Base-by-base conservation (phyloP, 2,329 filamentous ascomycete genomes). In the Epicoccum sorghinum region DNA sequence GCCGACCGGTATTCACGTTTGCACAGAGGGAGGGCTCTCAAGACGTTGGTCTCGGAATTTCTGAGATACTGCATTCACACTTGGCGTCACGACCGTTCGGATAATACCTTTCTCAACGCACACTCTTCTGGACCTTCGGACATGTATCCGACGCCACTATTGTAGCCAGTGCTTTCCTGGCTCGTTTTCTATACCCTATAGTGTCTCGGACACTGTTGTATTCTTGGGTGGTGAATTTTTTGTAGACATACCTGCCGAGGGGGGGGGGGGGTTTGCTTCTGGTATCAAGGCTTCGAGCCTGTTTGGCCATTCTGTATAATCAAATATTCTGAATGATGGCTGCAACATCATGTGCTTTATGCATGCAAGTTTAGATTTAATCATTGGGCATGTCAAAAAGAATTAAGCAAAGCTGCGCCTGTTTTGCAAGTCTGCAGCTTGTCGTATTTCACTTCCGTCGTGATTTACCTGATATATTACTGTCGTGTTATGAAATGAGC, bases 61-160 rank as follows among this genome's bases (percentile, higher is more conserved):
- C 38, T 18, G 18, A 18, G 18, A 18, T 18, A 47, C 50, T 35
- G 60, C 58, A 62, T 65, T 45, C n/a, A 14, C 39, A 24, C 60
- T 51, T 52, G 55, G 63, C 53, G 54, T 51, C 43, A 66, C 51
- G 60, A 65, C 55, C 27, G 53, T 52, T 61, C 56, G 61, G 55
- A 60, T 62, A 45, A 37, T 61, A 57, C 52, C 29, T 32, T 58
- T 61, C 42, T 18, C 57, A 57, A 40, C 49, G 52, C 45, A 56
- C 64, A 56, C 51, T 40, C 35, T 62, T 60, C 36, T 51, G 47
- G 40, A 50, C 18, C 51, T 33, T 57, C 29, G 38, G 57, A 55
- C 52, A 48, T 30, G 47, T 50, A 52, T 33, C 50, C 48, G 37
- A 22, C 46, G 37, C 52, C 49, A 58, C 52, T 47, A 43, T 58